Percentiles rank a stretch among this genome's conserved stretches.
Conservation (phyloP, 1,139 yeast genomes). For the Blastobotrys indianensis region DNA sequence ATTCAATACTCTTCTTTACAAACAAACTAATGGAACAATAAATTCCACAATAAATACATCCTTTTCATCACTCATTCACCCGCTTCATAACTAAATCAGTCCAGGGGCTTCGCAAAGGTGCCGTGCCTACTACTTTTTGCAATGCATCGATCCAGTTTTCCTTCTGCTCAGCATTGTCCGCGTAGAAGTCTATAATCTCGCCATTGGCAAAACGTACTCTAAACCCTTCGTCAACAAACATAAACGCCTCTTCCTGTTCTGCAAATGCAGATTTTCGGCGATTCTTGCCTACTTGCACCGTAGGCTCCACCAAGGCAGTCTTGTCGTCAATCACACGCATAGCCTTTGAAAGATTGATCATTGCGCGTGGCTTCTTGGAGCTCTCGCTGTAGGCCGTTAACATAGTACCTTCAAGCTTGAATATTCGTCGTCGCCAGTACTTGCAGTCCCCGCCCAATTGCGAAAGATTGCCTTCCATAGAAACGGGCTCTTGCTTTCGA, state of each 20-base stretch:
- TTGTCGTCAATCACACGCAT: slow-evolving; percentile 36
- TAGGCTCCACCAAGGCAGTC: slow-evolving; percentile 23
- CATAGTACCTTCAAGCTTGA: slow-evolving; percentile 53
- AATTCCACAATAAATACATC: not conserved
- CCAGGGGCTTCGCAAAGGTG: slow-evolving; percentile 23
- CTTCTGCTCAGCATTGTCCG: slow-evolving; percentile 50
- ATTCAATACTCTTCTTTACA: not conserved
- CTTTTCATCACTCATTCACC: slow-evolving; percentile 1
- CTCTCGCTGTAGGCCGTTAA: slow-evolving; percentile 62
- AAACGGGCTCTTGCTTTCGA: slow-evolving; percentile 16
- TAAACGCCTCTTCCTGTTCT: slow-evolving; percentile 27
- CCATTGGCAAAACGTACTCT: slow-evolving; percentile 60
- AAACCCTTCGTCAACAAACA: slow-evolving; percentile 36
- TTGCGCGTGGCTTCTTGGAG: slow-evolving; percentile 59
- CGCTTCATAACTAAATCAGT: slow-evolving; percentile 20
- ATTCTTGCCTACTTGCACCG: slow-evolving; percentile 22
- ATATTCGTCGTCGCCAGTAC: slow-evolving; percentile 57
- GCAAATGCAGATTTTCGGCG: slow-evolving; percentile 31
- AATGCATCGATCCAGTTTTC: slow-evolving; percentile 41
- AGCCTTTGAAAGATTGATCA: slow-evolving; percentile 61
- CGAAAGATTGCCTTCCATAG: slow-evolving; percentile 53
- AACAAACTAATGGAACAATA: not conserved
- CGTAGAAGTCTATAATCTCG: slow-evolving; percentile 63
- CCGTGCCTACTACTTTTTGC: slow-evolving; percentile 20
- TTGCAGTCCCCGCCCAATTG: slow-evolving; percentile 78